These are phyloP conservation scores for Globisporangium solare DNA, from an alignment of 352 stramenopile genomes.

Conservation along the genomic window DNA sequence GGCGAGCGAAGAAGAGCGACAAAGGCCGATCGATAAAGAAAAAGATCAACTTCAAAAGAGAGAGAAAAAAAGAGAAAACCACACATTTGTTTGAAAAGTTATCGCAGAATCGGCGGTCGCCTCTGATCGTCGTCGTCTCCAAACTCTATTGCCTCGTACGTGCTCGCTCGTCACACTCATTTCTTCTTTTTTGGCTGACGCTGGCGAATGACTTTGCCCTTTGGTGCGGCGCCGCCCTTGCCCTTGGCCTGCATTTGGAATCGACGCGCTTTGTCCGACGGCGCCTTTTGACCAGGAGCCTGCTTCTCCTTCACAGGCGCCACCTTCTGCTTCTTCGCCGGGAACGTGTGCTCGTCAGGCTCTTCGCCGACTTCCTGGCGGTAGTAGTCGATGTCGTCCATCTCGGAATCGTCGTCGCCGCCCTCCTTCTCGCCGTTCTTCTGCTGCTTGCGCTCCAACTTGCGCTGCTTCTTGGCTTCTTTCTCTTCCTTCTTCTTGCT, in stretches of 20 bases:
- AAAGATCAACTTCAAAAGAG: not conserved
- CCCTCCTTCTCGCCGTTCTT: conserved; percentile 32
- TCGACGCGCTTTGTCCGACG: conserved; percentile 60
- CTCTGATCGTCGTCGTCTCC: not conserved
- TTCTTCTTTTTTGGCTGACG: conserved; percentile 42
- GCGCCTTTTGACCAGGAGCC: conserved; percentile 52
- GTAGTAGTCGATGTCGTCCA: conserved; percentile 81
- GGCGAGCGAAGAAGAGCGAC: not conserved
- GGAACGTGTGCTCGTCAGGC: conserved; percentile 78
- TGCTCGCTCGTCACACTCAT: not conserved
- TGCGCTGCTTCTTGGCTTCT: conserved; percentile 74
- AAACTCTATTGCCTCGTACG: conserved; percentile 8
- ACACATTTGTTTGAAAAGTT: too few species aligned
- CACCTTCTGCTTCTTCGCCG: conserved; percentile 44
- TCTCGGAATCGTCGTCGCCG: conserved; percentile 48
- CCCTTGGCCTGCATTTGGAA: conserved; percentile 36
- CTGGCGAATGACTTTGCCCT: conserved; percentile 57
- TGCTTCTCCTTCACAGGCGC: conserved; percentile 26
- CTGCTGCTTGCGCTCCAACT: conserved; percentile 57
- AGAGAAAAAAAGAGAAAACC: not conserved
- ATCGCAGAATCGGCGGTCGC: too few species aligned
- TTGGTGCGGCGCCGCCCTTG: conserved; percentile 24
- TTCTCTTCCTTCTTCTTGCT: conserved; percentile 81
- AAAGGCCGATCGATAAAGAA: not conserved
- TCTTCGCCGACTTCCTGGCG: conserved; percentile 79